These are phyloP conservation scores for Volvariella volvacea DNA, from an alignment of 1,284 basidiomycete species.

Conservation along the genomic window DNA sequence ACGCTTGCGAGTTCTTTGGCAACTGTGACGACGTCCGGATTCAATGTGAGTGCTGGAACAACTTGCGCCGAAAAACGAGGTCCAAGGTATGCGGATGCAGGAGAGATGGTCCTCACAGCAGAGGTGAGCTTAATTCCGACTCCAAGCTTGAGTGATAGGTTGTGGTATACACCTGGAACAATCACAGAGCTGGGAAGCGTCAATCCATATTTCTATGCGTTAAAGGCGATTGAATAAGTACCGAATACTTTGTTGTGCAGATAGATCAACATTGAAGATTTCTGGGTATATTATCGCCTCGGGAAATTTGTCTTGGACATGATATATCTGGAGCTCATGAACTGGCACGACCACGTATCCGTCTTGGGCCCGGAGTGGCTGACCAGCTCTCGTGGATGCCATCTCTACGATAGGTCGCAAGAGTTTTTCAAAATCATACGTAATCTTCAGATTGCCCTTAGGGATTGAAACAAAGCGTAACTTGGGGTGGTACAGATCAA, in stretches of 20 bases:
- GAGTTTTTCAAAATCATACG: conserved; percentile 37
- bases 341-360: conserved; percentile 36
- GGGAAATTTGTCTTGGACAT: conserved; percentile 40
- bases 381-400: conserved; percentile 26
- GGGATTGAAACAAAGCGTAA: conserved; percentile 39
- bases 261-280: conserved; percentile 31
- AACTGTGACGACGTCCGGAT: conserved; percentile 46
- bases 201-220: not conserved
- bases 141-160: conserved; percentile 40
- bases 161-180: conserved; percentile 33
- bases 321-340: conserved; percentile 42
- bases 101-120: conserved; percentile 50
- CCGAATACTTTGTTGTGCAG: conserved; percentile 47
- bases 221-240: conserved; percentile 11
- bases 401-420: conserved; percentile 29
- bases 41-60: conserved; percentile 57
- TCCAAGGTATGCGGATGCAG: conserved; percentile 43
- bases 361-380: conserved; percentile 22
- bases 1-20: conserved; percentile 45
- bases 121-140: conserved; percentile 48
- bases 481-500: conserved; percentile 38
- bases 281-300: conserved; percentile 34
- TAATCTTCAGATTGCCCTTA: conserved; percentile 31
- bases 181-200: conserved; percentile 35
- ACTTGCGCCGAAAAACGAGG: conserved; percentile 52